phyloP scores from a whole-genome alignment of 1,284 basidiomycete genomes.

The Taiwanofungus camphoratus region DNA sequence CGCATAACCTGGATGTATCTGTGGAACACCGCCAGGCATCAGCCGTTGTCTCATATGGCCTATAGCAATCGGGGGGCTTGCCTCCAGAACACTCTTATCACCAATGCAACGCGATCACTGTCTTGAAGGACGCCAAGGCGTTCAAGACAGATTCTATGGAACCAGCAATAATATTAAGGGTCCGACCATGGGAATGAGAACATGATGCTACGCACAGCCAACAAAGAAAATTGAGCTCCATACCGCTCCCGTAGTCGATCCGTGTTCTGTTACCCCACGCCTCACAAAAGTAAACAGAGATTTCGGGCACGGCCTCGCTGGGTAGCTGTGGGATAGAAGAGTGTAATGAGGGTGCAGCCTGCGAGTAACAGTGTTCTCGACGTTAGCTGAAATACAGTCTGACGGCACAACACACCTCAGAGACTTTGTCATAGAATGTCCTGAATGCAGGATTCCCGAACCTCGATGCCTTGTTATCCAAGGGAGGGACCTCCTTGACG shows the following conservation, averaged over 20 bases:
- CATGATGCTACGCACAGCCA: conserved; percentile 70
- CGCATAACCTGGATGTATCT: conserved; percentile 92
- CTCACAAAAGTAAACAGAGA: conserved; percentile 80
- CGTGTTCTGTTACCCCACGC: conserved; percentile 89
- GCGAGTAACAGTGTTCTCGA: background rate
- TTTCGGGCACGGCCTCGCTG: conserved; percentile 53
- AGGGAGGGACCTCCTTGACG: conserved; percentile 72
- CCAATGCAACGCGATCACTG: conserved; percentile 73
- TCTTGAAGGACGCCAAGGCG: conserved; percentile 64
- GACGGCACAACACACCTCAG: conserved; percentile 43
- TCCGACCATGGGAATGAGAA: background rate
- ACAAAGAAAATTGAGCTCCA: conserved; percentile 97
- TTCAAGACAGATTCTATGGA: conserved; percentile 74
- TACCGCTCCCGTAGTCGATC: conserved; percentile 98
- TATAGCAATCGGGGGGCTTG: conserved; percentile 22
- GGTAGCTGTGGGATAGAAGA: conserved; percentile 52
- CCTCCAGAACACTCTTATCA: conserved; percentile 90
- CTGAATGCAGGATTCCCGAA: conserved; percentile 98
- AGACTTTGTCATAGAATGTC: conserved; percentile 82
- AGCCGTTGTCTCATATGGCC: background rate
- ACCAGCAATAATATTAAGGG: conserved; percentile 3
- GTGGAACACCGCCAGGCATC: background rate
- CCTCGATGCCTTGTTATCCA: conserved; percentile 86
- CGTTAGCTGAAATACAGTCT: background rate
- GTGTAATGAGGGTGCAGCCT: conserved; percentile 52